Percentiles rank a stretch among this genome's conserved stretches.
Conservation (phyloP, 83 land plant species). For the Larix sibirica region DNA sequence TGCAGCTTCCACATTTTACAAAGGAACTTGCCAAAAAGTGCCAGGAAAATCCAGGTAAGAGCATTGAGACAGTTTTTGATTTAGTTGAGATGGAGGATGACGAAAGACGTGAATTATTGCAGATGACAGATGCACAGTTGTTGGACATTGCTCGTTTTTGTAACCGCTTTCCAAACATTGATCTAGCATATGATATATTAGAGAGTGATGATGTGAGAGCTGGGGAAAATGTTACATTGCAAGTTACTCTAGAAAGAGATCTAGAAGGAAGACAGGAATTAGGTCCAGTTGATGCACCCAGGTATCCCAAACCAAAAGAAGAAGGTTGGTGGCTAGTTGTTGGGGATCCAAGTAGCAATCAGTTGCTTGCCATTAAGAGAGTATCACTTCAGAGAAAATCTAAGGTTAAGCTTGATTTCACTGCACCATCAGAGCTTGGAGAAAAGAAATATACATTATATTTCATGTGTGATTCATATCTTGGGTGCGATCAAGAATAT, state of each 20-base stretch:
- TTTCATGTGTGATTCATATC: constrained; percentile 93
- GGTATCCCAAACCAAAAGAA: constrained; percentile 85
- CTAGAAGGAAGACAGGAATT: constrained; percentile 76
- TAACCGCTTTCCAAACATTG: constrained; percentile 88
- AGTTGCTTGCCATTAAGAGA: constrained; percentile 79
- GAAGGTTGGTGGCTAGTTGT: constrained; percentile 98
- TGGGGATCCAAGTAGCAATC: constrained; percentile 74
- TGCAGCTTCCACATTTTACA: constrained; percentile 90
- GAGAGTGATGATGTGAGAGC: constrained; percentile 64
- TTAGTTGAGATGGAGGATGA: constrained; percentile 92
- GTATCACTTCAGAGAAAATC: constrained; percentile 71
- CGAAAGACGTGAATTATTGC: constrained; percentile 82
- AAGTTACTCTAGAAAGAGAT: constrained; percentile 77
- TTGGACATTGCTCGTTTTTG: constrained; percentile 83
- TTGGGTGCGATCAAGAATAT: constrained; percentile 93
- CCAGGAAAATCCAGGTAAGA: constrained; percentile 72
- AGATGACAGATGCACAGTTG: constrained; percentile 79
- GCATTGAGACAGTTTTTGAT: constrained; percentile 76
- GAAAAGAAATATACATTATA: constrained; percentile 73
- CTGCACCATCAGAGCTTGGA: constrained; percentile 75
- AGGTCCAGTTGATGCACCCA: constrained; percentile 88
- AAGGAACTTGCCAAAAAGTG: constrained; percentile 84
- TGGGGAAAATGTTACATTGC: constrained; percentile 71
- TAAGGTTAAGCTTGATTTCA: constrained; percentile 70
- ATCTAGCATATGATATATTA: constrained; percentile 67